phyloP scores from a whole-genome alignment of 2,329 filamentous ascomycete genomes.

The Aspergillus sojae region DNA sequence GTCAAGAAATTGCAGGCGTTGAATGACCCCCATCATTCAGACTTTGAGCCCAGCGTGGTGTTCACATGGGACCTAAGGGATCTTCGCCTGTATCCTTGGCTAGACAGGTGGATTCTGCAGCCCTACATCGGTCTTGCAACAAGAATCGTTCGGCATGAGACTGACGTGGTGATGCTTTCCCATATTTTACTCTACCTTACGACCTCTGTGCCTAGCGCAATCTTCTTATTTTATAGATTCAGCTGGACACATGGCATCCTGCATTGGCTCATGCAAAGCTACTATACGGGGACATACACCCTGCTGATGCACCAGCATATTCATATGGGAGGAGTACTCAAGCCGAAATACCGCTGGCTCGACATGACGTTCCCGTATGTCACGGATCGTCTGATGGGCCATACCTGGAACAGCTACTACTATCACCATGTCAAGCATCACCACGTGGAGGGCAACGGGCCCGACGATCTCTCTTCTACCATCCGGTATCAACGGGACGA shows the following conservation, averaged over 20 bases:
- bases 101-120: slow-evolving; percentile 56
- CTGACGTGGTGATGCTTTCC: slow-evolving; percentile 77
- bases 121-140: slow-evolving; percentile 63
- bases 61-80: slow-evolving; percentile 54
- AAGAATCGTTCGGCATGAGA: slow-evolving; percentile 63
- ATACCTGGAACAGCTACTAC: slow-evolving; percentile 83
- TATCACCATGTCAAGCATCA: slow-evolving; percentile 88
- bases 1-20: slow-evolving; percentile 51
- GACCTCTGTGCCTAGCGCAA: slow-evolving; percentile 70
- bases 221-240: slow-evolving; percentile 66
- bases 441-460: slow-evolving; percentile 79
- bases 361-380: slow-evolving; percentile 73
- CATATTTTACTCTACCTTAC: slow-evolving; percentile 72
- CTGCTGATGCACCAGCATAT: slow-evolving; percentile 86
- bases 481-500: slow-evolving; percentile 75
- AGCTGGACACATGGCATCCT: slow-evolving; percentile 67
- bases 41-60: slow-evolving; percentile 61
- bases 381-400: slow-evolving; percentile 74
- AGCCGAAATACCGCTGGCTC: slow-evolving; percentile 56
- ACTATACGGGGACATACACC: slow-evolving; percentile 73
- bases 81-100: slow-evolving; percentile 40
- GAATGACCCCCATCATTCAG: slow-evolving; percentile 51
- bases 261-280: slow-evolving; percentile 67
- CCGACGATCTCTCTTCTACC: slow-evolving; percentile 74
- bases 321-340: slow-evolving; percentile 71